Evolutionary conservation across 805 yeast species (phyloP).

Genomic region (Ogataea polymorpha): DNA sequence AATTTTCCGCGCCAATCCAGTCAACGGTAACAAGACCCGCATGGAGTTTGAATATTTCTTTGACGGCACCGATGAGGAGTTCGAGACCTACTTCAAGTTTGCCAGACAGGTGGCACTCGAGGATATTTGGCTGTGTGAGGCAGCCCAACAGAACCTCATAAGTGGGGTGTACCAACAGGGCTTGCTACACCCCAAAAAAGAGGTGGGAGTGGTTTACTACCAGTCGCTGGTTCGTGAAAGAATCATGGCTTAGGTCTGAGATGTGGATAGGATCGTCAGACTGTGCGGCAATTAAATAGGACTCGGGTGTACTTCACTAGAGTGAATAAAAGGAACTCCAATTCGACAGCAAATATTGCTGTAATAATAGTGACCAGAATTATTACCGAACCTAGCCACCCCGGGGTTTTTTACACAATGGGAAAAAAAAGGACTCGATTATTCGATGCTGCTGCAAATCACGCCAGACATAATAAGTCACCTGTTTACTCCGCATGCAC

Average conservation of each 20-base stretch:
- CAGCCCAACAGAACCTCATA: constrained; percentile 27
- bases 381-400: neutral
- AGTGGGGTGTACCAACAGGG: constrained; percentile 27
- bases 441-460: neutral
- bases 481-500: neutral
- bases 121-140: constrained; percentile 31
- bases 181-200: constrained; percentile 28
- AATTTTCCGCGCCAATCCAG: constrained; percentile 29
- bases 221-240: constrained; percentile 20
- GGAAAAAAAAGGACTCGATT: neutral
- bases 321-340: neutral
- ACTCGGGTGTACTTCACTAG: neutral
- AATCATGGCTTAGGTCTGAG: constrained; percentile 12
- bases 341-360: neutral
- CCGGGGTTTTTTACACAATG: neutral
- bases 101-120: constrained; percentile 33
- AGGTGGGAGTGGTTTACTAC: constrained; percentile 25
- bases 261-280: neutral
- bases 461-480: neutral
- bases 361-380: neutral
- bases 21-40: constrained; percentile 25
- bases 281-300: neutral
- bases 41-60: constrained; percentile 33
- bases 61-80: constrained; percentile 28
- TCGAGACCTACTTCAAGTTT: constrained; percentile 28